These are phyloP conservation scores for Starmerella kuoi DNA, from an alignment of 805 yeast genomes.

Conservation along the genomic window DNA sequence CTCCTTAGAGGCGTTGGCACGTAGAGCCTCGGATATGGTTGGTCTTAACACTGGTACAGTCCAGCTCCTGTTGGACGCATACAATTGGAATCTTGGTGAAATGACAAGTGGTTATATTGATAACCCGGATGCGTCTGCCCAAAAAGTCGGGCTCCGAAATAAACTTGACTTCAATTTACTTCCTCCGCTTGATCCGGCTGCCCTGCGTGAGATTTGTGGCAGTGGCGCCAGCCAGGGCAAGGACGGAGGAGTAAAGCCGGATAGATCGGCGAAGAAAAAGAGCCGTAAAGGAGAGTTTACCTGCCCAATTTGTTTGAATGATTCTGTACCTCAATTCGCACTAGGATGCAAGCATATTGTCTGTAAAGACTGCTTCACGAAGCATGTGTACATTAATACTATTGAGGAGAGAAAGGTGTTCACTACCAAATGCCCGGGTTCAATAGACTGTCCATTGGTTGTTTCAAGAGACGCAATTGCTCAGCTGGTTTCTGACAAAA, in stretches of 20 bases:
- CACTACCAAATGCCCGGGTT: slow-evolving; percentile 52
- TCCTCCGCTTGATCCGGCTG: background rate
- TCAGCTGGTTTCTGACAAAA: background rate
- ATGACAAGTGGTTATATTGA: slow-evolving; percentile 7
- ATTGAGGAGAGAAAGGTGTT: slow-evolving; percentile 27
- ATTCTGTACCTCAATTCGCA: background rate
- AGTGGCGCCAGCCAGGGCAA: slow-evolving; percentile 9
- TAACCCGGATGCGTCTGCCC: slow-evolving; percentile 4
- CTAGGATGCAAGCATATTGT: slow-evolving; percentile 59
- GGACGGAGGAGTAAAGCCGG: background rate
- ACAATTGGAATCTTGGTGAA: slow-evolving; percentile 13
- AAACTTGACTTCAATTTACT: background rate
- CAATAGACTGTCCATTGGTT: slow-evolving; percentile 35
- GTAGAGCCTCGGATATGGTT: slow-evolving; percentile 9
- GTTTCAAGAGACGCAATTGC: slow-evolving; percentile 28
- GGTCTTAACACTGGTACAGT: slow-evolving; percentile 1
- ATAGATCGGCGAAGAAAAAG: too few species aligned
- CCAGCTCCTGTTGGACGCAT: slow-evolving; percentile 9
- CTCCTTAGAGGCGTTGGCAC: background rate
- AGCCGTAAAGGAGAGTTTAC: background rate
- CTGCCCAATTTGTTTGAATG: slow-evolving; percentile 14
- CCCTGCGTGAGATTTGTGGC: background rate
- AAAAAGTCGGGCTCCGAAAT: slow-evolving; percentile 1
- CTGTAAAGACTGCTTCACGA: slow-evolving; percentile 57
- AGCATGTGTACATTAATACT: slow-evolving; percentile 41